Percentiles rank a stretch among this genome's conserved stretches.
Evolutionary conservation across 768 basidiomycete genomes (phyloP).

Genomic region (Astraeus odoratus): DNA sequence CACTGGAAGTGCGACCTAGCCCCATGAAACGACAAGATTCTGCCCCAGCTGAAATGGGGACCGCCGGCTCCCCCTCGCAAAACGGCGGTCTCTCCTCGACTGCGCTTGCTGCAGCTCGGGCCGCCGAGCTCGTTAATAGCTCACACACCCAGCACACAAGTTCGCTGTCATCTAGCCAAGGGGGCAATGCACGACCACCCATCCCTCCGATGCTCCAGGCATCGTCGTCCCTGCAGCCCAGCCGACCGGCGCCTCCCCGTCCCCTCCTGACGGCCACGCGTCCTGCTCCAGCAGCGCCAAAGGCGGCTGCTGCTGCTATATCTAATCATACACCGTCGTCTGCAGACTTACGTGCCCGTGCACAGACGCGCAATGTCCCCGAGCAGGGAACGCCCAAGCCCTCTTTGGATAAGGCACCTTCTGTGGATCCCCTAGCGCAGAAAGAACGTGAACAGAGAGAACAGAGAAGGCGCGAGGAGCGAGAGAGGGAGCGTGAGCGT

Average conservation of each 20-base stretch:
- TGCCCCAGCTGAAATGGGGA: constrained; percentile 30
- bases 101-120: constrained; percentile 46
- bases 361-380: constrained; percentile 51
- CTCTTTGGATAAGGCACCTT: constrained; percentile 31
- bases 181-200: constrained; percentile 18
- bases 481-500: constrained; percentile 30
- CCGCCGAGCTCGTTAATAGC: constrained; percentile 59
- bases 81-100: constrained; percentile 38
- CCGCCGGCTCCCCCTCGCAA: constrained; percentile 20
- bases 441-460: constrained; percentile 29
- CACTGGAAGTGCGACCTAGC: constrained; percentile 30
- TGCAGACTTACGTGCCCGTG: constrained; percentile 59
- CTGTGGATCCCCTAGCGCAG: constrained; percentile 30
- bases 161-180: constrained; percentile 31
- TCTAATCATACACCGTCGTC: constrained; percentile 53
- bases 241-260: constrained; percentile 62
- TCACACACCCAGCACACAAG: constrained; percentile 34
- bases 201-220: constrained; percentile 20
- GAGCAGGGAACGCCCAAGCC: constrained; percentile 26
- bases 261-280: constrained; percentile 53
- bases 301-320: constrained; percentile 26
- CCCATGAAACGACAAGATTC: constrained; percentile 41
- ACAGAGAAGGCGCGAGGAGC: constrained; percentile 29
- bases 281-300: constrained; percentile 47
- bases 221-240: constrained; percentile 42